These are phyloP conservation scores for Lachnellula arida DNA, from an alignment of 2,329 filamentous ascomycete species.

Conservation along the genomic window DNA sequence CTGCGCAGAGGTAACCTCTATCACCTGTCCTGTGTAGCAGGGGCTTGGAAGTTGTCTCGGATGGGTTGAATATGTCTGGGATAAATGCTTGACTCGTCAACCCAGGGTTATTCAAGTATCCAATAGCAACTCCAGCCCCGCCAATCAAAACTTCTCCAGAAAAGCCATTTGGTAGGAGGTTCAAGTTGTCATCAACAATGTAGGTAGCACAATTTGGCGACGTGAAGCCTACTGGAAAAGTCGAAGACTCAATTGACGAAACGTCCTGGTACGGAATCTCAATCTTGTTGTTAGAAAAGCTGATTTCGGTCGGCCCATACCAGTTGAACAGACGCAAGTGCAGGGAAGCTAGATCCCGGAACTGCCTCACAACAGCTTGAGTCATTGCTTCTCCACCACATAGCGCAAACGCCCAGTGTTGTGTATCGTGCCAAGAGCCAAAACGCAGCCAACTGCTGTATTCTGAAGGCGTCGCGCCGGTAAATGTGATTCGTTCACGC, in stretches of 20 bases:
- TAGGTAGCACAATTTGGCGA: constrained; percentile 25
- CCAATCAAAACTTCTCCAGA: constrained; percentile 40
- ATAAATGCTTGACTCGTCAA: constrained; percentile 9
- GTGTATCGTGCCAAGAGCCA: neutral
- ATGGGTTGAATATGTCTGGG: constrained; percentile 6
- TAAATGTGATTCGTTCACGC: neutral
- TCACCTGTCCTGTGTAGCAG: constrained; percentile 31
- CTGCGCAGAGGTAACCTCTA: constrained; percentile 22
- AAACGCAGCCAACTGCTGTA: constrained; percentile 1
- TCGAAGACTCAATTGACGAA: neutral
- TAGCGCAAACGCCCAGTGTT: neutral
- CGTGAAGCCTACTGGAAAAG: constrained; percentile 1
- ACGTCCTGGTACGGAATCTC: neutral
- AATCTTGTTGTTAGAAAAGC: neutral
- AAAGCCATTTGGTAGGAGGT: constrained; percentile 36
- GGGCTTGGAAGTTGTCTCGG: constrained; percentile 3
- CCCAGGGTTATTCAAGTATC: constrained; percentile 31
- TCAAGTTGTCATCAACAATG: constrained; percentile 36
- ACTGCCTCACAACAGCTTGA: neutral
- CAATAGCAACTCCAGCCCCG: constrained; percentile 28
- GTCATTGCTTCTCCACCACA: constrained; percentile 3
- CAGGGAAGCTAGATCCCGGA: neutral
- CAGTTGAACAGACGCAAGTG: constrained; percentile 3
- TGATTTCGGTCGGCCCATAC: constrained; percentile 12
- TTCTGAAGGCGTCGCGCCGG: constrained; percentile 4